Base-by-base conservation (phyloP, 352 stramenopile genomes). In the Globisporangium iwayamae region DNA sequence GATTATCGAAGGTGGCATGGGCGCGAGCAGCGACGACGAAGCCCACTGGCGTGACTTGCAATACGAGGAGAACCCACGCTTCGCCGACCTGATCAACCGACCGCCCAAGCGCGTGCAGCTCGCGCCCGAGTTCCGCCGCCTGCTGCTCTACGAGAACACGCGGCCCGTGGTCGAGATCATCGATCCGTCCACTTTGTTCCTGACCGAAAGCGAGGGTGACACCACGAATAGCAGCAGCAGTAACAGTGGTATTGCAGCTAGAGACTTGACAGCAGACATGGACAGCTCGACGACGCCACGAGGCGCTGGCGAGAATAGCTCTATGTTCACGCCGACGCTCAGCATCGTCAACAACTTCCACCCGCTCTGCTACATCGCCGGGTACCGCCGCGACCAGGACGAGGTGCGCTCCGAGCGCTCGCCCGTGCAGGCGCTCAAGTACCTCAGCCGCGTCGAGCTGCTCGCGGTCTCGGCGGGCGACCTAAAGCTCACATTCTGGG, bases 1-100 rank as follows among this genome's bases (percentile, higher is more conserved):
- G 8, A 89, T 93, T 56, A 91, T 93, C 56, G 85, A 93, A 62
- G 81, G 78, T 30, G 83, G 85, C 59, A 91, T 93, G 84, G 73
- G 82, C 11, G 75, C 69, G 0, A 76, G 53, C 6, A 71, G 73
- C 28, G 50, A 56, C 20, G 68, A 79, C 32, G 71, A 74, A 8
- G 60, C 74, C 9, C 71, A 84, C 41, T 81, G 79, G 74, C 70
- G 81, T 47, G 82, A 90, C 54, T 50, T 90, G 63, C 78, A 89
- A 70, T 93, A 93, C 56, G 84, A 91, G 46, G 82, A 93, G 38
- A 70, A 88, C 68, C 25, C 65, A 8, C 65, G 56, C 32, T 91
- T 90, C 56, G 62, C 71, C 0, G 84, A 91, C 22, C 50, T 65
- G 1, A 56, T 58, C 0, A 89, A 87, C 61, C 80, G 81, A 0